Evolutionary conservation across 2,329 filamentous ascomycete species (phyloP), one percentile per base, ranked within the genome.

Genomic region (Trichophyton simii): DNA sequence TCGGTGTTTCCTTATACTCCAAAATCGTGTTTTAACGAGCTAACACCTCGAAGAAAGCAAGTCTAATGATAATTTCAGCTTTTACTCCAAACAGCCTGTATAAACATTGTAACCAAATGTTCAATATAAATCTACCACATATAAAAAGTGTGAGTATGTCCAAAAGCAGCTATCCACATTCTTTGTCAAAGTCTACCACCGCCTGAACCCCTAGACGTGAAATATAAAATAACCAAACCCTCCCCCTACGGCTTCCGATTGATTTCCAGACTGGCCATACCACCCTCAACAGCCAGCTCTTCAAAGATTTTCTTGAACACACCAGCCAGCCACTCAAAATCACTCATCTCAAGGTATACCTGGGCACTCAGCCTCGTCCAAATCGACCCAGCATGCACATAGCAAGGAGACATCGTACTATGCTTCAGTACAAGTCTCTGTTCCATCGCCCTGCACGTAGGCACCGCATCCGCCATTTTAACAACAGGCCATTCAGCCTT

Each of bases 311-410:
- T 75, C 69, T 82, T 81, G 68, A 94, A 72, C 7, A 81, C 76
- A 58, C 77, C 70, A 0, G 80, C 88, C 3, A 81, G 80, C 82
- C 83, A 88, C 70, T 87, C 82, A 69, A 94, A 96, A 72, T 96
- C 91, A 11, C 79, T 79, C 65, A 86, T 71, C 28, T 89, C 89
- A n/a, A 96, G 74, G 71, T 94, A 97, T 0, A 94, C 81, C 78
- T 96, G 91, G 13, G 83, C 89, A 70, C 87, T 91, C 57, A 95
- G 69, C 57, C 92, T 78, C 0, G 81, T 78, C 87, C 87, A 96
- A 71, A 86, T 82, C 60, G 79, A 78, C 0, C 80, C 81, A 0
- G 75, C 79, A 66, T 91, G 84, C 7, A 80, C 72, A 62, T 84
- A 83, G 2, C 88, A 69, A 0, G 85, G 79, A 59, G 94, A 74